Base-by-base conservation (phyloP, 257 asterid genomes). In the Solanum chilense region DNA sequence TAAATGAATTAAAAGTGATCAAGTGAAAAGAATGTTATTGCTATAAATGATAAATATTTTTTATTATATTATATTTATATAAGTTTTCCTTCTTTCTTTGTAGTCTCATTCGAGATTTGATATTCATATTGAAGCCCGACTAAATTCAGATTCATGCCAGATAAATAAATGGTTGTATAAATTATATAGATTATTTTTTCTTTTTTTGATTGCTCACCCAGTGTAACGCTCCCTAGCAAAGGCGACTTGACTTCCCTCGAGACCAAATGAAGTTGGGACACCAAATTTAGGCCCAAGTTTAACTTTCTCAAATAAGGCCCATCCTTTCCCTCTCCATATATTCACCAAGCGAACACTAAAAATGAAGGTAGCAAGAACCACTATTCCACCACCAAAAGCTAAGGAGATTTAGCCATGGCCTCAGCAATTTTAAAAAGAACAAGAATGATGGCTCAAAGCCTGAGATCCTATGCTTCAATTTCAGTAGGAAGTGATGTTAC, bases 401-500 rank as follows among this genome's bases (percentile, higher is more conserved):
- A 4, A 31, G 16, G 35, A 45, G 68, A 85, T 73, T 58, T 6
- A 56, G 41, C 88, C 33, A 94, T 92, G 97, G 94, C 96, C 12
- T 85, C 93, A 14, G 94, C 91, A 49, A 70, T 94, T 86, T 89
- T 93, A 89, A 93, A 91, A 86, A 93, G 93, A 78, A 86, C 95
- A 89, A 90, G 84, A 71, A 60, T 91, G 89, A 21, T 90, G 56
- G 87, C 87, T 89, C 85, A 86, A 41, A 92, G 90, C 81, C 83
- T 91, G 35, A 91, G 98, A 90, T 88, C 91, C 44, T 97, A 90
- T 83, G 99, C 98, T 11, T 93, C 99, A 87, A 88, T 93, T 85
- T 97, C 96, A 35, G 98, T 90, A 86, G 99, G 99, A 9, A 85
- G 95, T 35, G 96, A 95, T 85, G 89, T 94, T 90, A 87, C 96